Evolutionary conservation across 2,329 filamentous ascomycete genomes (phyloP).

Genomic region (Aureobasidium sp.): DNA sequence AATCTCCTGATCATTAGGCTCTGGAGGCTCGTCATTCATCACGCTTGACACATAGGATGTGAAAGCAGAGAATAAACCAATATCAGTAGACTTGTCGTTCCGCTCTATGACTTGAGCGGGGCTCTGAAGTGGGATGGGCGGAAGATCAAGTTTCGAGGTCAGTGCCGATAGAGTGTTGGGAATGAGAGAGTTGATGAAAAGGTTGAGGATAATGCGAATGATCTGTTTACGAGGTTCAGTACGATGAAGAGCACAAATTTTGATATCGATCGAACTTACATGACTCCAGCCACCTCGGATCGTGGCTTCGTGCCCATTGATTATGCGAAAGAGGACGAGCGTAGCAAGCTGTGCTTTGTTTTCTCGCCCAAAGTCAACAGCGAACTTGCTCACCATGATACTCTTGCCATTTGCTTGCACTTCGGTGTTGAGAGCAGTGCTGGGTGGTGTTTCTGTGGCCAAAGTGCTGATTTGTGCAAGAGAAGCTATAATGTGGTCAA

Average conservation of each 20-base stretch:
- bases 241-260: conserved; percentile 76
- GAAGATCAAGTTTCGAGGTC: conserved; percentile 61
- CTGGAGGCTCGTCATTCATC: conserved; percentile 92
- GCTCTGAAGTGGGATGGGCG: conserved; percentile 79
- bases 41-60: conserved; percentile 98
- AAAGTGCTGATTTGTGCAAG: conserved; percentile 86
- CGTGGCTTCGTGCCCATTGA: conserved; percentile 74
- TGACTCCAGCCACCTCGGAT: conserved; percentile 73
- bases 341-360: conserved; percentile 91
- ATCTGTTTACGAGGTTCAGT: conserved; percentile 77
- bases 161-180: conserved; percentile 67
- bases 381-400: conserved; percentile 97
- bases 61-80: conserved; percentile 85
- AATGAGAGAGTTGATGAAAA: conserved; percentile 92
- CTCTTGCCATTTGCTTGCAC: conserved; percentile 86
- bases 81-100: conserved; percentile 67
- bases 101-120: conserved; percentile 91
- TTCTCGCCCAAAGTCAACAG: conserved; percentile 89
- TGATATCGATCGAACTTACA: conserved; percentile 43
- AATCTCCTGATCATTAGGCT: conserved; percentile 93
- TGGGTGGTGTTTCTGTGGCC: conserved; percentile 66
- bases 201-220: conserved; percentile 84
- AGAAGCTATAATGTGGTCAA: conserved; percentile 89
- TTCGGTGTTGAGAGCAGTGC: conserved; percentile 87
- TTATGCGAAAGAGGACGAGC: conserved; percentile 87